These are phyloP conservation scores for Aegilops speltoides DNA, from an alignment of 176 grass and related monocot species.

Conservation along the genomic window DNA sequence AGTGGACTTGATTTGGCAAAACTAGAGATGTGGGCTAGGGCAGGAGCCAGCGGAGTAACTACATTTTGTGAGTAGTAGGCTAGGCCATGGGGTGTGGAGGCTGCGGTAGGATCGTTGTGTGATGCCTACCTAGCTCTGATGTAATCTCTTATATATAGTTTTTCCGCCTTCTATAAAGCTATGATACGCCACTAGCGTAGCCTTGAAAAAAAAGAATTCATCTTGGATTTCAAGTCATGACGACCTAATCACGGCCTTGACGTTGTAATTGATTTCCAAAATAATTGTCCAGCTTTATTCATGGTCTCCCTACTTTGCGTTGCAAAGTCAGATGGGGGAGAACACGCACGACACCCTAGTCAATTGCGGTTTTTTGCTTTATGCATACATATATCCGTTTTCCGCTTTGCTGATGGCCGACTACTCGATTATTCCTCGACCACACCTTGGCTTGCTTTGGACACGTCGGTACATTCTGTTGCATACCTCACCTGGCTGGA, in stretches of 20 bases:
- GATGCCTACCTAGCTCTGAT: no score
- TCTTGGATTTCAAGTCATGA: neutral
- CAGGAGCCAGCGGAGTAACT: no score
- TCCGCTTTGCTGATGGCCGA: neutral
- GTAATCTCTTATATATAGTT: no score
- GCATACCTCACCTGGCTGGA: neutral
- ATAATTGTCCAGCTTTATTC: slow-evolving; percentile 8
- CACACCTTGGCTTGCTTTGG: neutral
- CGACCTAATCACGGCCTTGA: neutral
- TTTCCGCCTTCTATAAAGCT: no score
- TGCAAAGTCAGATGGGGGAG: neutral
- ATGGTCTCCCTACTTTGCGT: slow-evolving; percentile 26
- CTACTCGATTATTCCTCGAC: slow-evolving; percentile 3
- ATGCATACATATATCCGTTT: neutral
- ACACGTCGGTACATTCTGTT: neutral
- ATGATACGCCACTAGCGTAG: no score
- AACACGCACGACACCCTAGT: neutral
- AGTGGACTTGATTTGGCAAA: no score
- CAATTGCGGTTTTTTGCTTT: slow-evolving; percentile 14
- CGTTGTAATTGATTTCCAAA: neutral
- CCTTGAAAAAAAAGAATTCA: no score
- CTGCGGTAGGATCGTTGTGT: no score
- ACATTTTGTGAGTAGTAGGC: no score
- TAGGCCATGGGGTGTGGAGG: no score
- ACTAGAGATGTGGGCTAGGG: no score